Evolutionary conservation across 176 grass and related monocot genomes (phyloP), one percentile per base, ranked within the genome.

Genomic region (Aegilops umbellulata): DNA sequence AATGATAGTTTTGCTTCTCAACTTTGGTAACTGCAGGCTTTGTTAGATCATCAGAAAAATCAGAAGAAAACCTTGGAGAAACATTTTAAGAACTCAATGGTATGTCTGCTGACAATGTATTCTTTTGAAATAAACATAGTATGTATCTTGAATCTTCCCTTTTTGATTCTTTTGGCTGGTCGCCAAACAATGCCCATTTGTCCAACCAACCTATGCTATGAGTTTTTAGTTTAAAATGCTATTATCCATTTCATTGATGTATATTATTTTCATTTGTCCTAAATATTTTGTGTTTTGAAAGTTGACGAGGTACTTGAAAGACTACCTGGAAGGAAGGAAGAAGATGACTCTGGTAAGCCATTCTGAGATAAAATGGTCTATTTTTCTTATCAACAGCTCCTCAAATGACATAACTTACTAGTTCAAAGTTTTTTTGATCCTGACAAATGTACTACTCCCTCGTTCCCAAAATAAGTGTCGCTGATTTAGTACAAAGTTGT

Each of bases 71-170:
- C 89, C 70, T 87, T 97, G 65, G 89, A 97, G 61, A 97, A 91
- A 61, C 95, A 97, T 70, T 97, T 92, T 77, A 97, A 97, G 89
- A 93, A 92, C 77, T 95, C 95, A 38, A 85, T 95, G 95, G 95
- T 97, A 94, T 32, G 60, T 84, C 10, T 80, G 23, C 35, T 83
- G 32, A 61, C 68, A 69, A 24, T 64, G 31, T 38, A 22, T 46
- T 78, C 42, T 81, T 89, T 35, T 90, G 35, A 63, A 77, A 61
- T 29, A 39, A 63, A 63, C 38, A 65, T 65, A 75, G 32, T 77
- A 38, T 58, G 36, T 24, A 34, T 71, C 32, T 78, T 32, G 14
- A 19, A 53, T 32, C 5, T 83, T 65, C 47, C 20, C 34, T 82
- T 34, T 60, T 91, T 63, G 47, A 51, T 51, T 46, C 86, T 17